Evolutionary conservation across 257 asterid genomes (phyloP).

Genomic region (Primulina huaijiensis): DNA sequence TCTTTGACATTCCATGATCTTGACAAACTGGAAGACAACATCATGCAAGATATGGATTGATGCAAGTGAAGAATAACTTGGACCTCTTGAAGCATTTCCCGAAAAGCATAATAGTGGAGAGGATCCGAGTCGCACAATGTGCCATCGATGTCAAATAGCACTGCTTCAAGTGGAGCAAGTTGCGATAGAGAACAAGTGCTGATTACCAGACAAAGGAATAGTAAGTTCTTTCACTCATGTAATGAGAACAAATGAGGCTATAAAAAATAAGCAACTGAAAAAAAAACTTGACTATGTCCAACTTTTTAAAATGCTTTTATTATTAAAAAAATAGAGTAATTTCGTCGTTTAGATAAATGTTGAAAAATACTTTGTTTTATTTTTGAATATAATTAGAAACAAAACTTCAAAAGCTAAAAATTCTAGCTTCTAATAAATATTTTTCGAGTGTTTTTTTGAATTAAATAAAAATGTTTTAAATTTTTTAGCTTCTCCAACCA

Average conservation of each 20-base stretch:
- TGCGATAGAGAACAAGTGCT: slow-evolving; percentile 52
- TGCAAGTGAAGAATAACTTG: slow-evolving; percentile 7
- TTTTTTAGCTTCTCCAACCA: too few relatives aligned
- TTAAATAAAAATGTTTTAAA: too few relatives aligned
- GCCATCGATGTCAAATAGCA: slow-evolving; percentile 90
- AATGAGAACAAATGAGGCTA: not conserved
- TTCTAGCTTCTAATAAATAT: too few relatives aligned
- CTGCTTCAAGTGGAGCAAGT: slow-evolving; percentile 89
- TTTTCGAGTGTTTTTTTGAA: too few relatives aligned
- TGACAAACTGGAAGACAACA: not conserved
- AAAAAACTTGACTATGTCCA: too few relatives aligned
- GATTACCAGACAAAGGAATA: slow-evolving; percentile 33
- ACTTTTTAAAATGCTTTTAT: too few relatives aligned
- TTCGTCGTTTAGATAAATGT: too few relatives aligned
- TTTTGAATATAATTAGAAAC: too few relatives aligned
- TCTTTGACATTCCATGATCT: not conserved
- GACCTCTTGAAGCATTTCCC: slow-evolving; percentile 76
- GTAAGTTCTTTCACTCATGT: slow-evolving; percentile 23
- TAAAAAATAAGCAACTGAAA: slow-evolving; percentile 4
- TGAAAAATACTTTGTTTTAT: too few relatives aligned
- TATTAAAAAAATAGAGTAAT: too few relatives aligned
- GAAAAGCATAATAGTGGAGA: slow-evolving; percentile 66
- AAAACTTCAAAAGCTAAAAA: too few relatives aligned
- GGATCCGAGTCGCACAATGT: slow-evolving; percentile 94
- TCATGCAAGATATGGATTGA: slow-evolving; percentile 11